phyloP scores from a whole-genome alignment of 768 basidiomycete species.

The Xerocomellus amylosporus region DNA sequence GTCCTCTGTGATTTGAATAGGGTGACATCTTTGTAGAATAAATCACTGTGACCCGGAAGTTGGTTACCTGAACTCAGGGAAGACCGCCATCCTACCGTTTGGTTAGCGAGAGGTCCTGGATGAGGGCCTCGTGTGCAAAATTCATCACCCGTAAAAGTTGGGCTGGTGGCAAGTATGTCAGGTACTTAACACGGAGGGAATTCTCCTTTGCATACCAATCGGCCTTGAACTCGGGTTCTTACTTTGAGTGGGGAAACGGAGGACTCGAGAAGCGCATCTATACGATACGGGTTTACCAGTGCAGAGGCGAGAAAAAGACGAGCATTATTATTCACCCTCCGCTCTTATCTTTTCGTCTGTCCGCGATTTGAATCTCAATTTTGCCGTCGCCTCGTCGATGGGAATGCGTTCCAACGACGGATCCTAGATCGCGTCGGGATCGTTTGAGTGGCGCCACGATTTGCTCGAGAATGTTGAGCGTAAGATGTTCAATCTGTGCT shows the following conservation, averaged over 20 bases:
- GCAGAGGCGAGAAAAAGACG: slow-evolving; percentile 1
- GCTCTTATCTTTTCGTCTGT: slow-evolving; percentile 33
- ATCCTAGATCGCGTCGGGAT: background rate
- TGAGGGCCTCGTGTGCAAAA: slow-evolving; percentile 64
- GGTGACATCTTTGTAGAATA: slow-evolving; percentile 81
- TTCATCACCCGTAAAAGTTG: slow-evolving; percentile 67
- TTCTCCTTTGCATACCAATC: slow-evolving; percentile 35
- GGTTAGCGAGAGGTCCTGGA: slow-evolving; percentile 52
- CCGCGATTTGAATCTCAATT: slow-evolving; percentile 35
- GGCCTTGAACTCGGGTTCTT: slow-evolving; percentile 38
- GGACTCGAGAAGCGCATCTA: slow-evolving; percentile 21
- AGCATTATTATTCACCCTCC: slow-evolving; percentile 27
- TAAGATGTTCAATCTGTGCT: slow-evolving; percentile 29
- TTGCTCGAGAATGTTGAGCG: slow-evolving; percentile 33
- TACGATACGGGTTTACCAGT: background rate
- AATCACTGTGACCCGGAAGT: slow-evolving; percentile 52
- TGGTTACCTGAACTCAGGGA: slow-evolving; percentile 7
- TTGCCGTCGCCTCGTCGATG: slow-evolving; percentile 15
- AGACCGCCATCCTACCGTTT: slow-evolving; percentile 51
- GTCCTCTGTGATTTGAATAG: slow-evolving; percentile 76
- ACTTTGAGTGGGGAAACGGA: slow-evolving; percentile 38
- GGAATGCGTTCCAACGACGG: background rate
- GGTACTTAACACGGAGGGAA: background rate
- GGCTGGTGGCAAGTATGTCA: slow-evolving; percentile 40
- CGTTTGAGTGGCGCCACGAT: slow-evolving; percentile 20